Conservation (phyloP, 352 stramenopile genomes). For the Halophytophthora batemanensis region DNA sequence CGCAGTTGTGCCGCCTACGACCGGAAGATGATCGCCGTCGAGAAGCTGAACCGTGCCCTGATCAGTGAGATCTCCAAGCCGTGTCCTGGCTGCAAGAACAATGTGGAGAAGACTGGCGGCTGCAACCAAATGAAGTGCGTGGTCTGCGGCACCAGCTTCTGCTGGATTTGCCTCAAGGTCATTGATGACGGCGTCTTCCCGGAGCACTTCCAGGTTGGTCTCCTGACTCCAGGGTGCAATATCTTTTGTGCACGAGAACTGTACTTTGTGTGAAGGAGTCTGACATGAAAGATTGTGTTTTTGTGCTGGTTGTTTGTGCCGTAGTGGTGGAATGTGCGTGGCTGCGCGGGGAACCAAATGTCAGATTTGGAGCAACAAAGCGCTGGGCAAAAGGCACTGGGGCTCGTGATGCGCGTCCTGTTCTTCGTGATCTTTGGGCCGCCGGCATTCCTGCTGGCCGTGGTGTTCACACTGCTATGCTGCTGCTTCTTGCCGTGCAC, state of each 20-base stretch:
- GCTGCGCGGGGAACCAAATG: constrained; percentile 74
- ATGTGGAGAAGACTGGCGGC: constrained; percentile 88
- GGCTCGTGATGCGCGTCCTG: constrained; percentile 34
- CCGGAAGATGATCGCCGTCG: constrained; percentile 64
- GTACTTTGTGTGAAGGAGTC: too few species aligned
- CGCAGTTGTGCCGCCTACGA: constrained; percentile 77
- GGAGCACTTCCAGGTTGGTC: constrained; percentile 73
- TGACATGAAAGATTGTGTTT: constrained; percentile 1
- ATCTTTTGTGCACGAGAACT: too few species aligned
- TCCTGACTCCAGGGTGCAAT: too few species aligned
- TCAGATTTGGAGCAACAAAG: constrained; percentile 50
- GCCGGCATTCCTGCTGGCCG: constrained; percentile 51
- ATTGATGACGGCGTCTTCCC: constrained; percentile 86
- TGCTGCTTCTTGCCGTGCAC: constrained; percentile 72
- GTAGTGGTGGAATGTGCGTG: constrained; percentile 79
- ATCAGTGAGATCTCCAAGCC: constrained; percentile 80
- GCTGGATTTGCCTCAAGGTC: constrained; percentile 82
- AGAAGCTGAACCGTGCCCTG: constrained; percentile 79
- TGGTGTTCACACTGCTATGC: constrained; percentile 51
- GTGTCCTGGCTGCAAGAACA: constrained; percentile 85
- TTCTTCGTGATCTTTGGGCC: constrained; percentile 70
- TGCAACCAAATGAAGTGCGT: constrained; percentile 92
- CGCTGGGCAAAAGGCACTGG: constrained; percentile 31
- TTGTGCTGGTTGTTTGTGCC: neutral
- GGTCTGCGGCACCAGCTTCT: constrained; percentile 82